Evolutionary conservation across 2,329 filamentous ascomycete species (phyloP).

Genomic region (Xylaria sp.): DNA sequence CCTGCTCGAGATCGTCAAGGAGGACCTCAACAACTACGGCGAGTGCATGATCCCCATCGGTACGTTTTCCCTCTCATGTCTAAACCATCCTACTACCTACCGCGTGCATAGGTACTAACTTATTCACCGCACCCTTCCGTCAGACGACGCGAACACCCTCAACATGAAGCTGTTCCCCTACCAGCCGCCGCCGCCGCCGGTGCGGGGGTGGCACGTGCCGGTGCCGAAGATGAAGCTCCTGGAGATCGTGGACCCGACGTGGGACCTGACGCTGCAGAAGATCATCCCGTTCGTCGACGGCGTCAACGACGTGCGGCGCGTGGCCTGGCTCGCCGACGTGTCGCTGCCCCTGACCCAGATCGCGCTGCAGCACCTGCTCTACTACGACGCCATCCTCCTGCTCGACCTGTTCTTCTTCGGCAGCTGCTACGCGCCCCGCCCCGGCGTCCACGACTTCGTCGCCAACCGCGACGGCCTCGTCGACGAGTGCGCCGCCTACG

Average conservation of each 20-base stretch:
- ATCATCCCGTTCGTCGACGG: conserved; percentile 89
- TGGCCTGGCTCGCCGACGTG: conserved; percentile 82
- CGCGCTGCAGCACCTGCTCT: conserved; percentile 85
- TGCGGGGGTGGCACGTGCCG: conserved; percentile 90
- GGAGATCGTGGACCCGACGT: conserved; percentile 67
- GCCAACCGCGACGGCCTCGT: conserved; percentile 73
- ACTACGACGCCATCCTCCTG: conserved; percentile 88
- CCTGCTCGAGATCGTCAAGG: conserved; percentile 76
- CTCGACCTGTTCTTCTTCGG: conserved; percentile 95
- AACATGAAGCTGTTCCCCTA: conserved; percentile 95
- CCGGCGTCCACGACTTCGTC: conserved; percentile 79
- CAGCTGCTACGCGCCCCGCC: conserved; percentile 82
- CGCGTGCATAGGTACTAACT: background rate
- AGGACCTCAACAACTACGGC: conserved; percentile 94
- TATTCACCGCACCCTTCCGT: conserved; percentile 16
- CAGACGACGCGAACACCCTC: conserved; percentile 90
- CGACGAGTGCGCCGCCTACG: conserved; percentile 86
- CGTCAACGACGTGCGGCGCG: conserved; percentile 84
- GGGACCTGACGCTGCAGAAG: conserved; percentile 76
- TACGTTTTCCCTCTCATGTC: conserved; percentile 45
- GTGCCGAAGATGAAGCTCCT: conserved; percentile 69
- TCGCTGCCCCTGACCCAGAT: conserved; percentile 84
- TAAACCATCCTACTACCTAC: background rate
- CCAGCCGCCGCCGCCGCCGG: conserved; percentile 72
- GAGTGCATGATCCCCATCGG: conserved; percentile 98